Percentiles rank a stretch among this genome's conserved stretches.
These are phyloP conservation scores for Phytophthora ramorum DNA, from an alignment of 352 stramenopile genomes.

Conservation along the genomic window DNA sequence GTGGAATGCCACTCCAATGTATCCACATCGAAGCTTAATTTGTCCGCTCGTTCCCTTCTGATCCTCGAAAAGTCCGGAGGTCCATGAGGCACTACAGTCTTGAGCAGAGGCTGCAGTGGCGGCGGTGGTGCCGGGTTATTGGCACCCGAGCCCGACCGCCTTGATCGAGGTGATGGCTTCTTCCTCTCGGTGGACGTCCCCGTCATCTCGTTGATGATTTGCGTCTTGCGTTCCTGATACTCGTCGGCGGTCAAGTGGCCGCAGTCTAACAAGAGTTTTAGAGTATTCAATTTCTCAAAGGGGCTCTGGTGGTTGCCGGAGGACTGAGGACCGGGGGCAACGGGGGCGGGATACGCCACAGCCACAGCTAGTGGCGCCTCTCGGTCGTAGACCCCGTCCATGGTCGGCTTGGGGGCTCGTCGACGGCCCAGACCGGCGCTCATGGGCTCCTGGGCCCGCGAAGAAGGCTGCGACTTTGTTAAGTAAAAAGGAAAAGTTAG, in stretches of 20 bases:
- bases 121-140: slow-evolving; percentile 6
- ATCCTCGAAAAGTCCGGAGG: slow-evolving; percentile 73
- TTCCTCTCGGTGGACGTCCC: slow-evolving; percentile 75
- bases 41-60: slow-evolving; percentile 71
- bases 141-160: slow-evolving; percentile 1
- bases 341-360: slow-evolving; percentile 25
- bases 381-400: slow-evolving; percentile 20
- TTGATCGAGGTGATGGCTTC: slow-evolving; percentile 45
- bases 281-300: slow-evolving; percentile 88
- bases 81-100: slow-evolving; percentile 80
- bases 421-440: slow-evolving; percentile 19
- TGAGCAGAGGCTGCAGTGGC: slow-evolving; percentile 74
- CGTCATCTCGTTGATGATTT: slow-evolving; percentile 91
- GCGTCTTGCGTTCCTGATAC: slow-evolving; percentile 84
- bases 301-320: slow-evolving; percentile 41
- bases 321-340: not conserved
- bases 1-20: slow-evolving; percentile 83
- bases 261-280: slow-evolving; percentile 83
- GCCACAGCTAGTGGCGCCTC: slow-evolving; percentile 29
- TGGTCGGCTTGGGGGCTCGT: slow-evolving; percentile 23
- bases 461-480: not conserved
- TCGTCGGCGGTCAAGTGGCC: slow-evolving; percentile 81
- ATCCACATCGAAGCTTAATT: slow-evolving; percentile 86
- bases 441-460: slow-evolving; percentile 9
- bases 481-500: slow-evolving; percentile 1